A percentile compares a stretch with the other conserved stretches of the same genome.
These are phyloP conservation scores for Bremia lactucae DNA, from an alignment of 352 stramenopile species.

Conservation along the genomic window DNA sequence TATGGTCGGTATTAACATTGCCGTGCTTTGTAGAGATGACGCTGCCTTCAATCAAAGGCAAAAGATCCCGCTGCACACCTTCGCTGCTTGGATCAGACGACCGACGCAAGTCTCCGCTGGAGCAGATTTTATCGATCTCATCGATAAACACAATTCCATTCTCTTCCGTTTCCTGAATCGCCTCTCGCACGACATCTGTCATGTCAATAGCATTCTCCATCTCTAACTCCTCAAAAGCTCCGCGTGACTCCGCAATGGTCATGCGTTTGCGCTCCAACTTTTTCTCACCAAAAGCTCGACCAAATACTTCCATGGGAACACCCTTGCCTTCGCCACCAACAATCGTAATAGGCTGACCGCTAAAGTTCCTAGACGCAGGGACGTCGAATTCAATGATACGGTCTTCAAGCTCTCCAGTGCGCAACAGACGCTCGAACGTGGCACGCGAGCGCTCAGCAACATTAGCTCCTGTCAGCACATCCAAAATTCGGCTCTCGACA, in stretches of 20 bases:
- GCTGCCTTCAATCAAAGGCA: conserved; percentile 97
- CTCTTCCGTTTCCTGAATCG: conserved; percentile 92
- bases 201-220: conserved; percentile 91
- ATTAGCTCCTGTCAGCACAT: conserved; percentile 89
- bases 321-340: conserved; percentile 53
- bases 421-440: conserved; percentile 90
- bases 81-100: conserved; percentile 95
- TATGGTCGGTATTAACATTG: conserved; percentile 99
- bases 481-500: conserved; percentile 93
- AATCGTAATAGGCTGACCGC: conserved; percentile 54
- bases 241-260: conserved; percentile 89
- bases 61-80: conserved; percentile 96
- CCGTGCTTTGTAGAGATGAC: conserved; percentile 98
- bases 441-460: conserved; percentile 66
- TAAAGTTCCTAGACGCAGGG: conserved; percentile 36
- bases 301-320: conserved; percentile 66
- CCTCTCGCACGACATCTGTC: conserved; percentile 78
- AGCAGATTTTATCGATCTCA: conserved; percentile 99
- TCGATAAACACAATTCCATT: conserved; percentile 99
- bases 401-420: conserved; percentile 68
- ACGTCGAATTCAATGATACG: conserved; percentile 73
- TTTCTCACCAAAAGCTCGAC: conserved; percentile 66
- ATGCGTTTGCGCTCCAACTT: conserved; percentile 89
- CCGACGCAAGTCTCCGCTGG: conserved; percentile 87
- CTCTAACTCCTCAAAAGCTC: conserved; percentile 93